These are phyloP conservation scores for Themeda triandra DNA, from an alignment of 176 grass and related monocot species.

Conservation along the genomic window DNA sequence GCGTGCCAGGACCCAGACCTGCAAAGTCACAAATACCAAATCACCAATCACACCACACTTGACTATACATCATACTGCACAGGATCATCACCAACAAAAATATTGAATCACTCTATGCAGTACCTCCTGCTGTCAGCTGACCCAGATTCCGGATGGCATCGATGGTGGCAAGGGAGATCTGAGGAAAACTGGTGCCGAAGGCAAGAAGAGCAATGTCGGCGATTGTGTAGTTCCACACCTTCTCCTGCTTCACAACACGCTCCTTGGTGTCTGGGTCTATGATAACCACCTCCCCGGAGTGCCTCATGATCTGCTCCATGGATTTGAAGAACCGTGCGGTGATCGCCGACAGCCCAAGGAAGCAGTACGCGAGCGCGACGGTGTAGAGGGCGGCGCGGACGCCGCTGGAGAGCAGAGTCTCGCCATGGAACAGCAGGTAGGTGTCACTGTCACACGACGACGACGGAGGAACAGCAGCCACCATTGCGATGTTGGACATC, in stretches of 20 bases:
- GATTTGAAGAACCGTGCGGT: slow-evolving; percentile 76
- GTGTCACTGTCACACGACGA: slow-evolving; percentile 13
- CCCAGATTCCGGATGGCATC: slow-evolving; percentile 74
- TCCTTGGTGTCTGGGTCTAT: slow-evolving; percentile 33
- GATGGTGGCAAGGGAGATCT: slow-evolving; percentile 84
- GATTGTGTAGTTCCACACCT: slow-evolving; percentile 89
- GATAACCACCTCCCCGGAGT: slow-evolving; percentile 53
- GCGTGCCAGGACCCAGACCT: slow-evolving; percentile 88
- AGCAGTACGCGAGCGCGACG: slow-evolving; percentile 61
- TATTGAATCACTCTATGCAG: background rate
- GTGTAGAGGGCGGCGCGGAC: slow-evolving; percentile 45
- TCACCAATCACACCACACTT: background rate
- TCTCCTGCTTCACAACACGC: slow-evolving; percentile 46
- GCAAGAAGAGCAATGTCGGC: slow-evolving; percentile 81
- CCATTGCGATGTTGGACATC: slow-evolving; percentile 15
- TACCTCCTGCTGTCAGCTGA: slow-evolving; percentile 87
- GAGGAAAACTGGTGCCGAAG: slow-evolving; percentile 95
- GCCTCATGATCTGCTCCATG: slow-evolving; percentile 78
- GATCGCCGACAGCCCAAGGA: slow-evolving; percentile 70
- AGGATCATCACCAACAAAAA: background rate
- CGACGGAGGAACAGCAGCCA: background rate
- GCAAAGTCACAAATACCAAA: slow-evolving; percentile 20
- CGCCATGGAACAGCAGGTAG: slow-evolving; percentile 49
- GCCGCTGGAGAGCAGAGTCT: slow-evolving; percentile 54
- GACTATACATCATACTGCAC: background rate